phyloP scores from a whole-genome alignment of 2,329 filamentous ascomycete genomes.

The Ceratocystis albifundus region DNA sequence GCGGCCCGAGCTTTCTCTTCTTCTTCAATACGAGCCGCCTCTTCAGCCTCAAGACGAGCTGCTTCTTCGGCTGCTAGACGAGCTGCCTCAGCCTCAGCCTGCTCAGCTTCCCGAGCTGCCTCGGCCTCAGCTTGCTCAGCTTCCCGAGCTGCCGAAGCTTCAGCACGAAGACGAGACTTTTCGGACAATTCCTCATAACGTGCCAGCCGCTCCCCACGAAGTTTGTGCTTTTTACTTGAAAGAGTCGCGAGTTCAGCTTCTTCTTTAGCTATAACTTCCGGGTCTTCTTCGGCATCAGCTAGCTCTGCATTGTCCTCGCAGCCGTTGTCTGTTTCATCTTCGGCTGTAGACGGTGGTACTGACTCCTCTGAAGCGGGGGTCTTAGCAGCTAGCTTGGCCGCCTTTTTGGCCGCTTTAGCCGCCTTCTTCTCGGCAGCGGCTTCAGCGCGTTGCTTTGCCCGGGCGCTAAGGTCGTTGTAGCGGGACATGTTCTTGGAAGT shows the following conservation, averaged over 20 bases:
- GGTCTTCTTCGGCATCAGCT: constrained; percentile 20
- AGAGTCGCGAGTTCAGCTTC: constrained; percentile 32
- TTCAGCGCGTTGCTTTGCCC: constrained; percentile 12
- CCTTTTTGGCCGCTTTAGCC: constrained; percentile 32
- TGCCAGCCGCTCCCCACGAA: not conserved
- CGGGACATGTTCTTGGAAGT: constrained; percentile 9
- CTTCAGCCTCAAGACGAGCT: not conserved
- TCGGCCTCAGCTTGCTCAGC: constrained; percentile 14
- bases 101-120: constrained; percentile 24
- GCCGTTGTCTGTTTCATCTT: constrained; percentile 7
- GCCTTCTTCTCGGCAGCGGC: constrained; percentile 28
- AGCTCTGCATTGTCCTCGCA: constrained; percentile 12
- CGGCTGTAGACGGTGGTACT: not conserved
- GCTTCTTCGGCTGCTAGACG: constrained; percentile 1
- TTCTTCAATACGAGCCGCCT: constrained; percentile 5
- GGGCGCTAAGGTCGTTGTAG: constrained; percentile 19
- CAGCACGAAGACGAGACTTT: constrained; percentile 12
- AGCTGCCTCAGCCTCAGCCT: constrained; percentile 23
- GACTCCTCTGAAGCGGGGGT: constrained; percentile 22
- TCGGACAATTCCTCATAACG: constrained; percentile 17
- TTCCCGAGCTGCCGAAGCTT: constrained; percentile 28
- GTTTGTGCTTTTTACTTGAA: constrained; percentile 27
- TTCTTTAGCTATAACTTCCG: constrained; percentile 27
- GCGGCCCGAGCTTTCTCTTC: constrained; percentile 6
- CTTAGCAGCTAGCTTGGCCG: constrained; percentile 27